phyloP scores from a whole-genome alignment of 177 flowering plant species.

The Tripterygium wilfordii region DNA sequence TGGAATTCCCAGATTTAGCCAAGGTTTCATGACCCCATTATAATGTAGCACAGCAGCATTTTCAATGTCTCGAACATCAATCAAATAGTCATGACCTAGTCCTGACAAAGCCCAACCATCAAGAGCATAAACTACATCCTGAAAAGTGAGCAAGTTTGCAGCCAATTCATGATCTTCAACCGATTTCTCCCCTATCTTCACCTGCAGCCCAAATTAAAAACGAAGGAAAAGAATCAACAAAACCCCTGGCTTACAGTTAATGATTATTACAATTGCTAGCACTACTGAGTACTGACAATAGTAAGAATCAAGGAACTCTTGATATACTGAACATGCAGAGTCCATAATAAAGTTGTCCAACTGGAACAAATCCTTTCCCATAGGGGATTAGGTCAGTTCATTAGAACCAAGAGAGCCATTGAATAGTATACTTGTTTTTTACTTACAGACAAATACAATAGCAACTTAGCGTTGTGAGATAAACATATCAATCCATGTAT shows the following conservation, averaged over 20 bases:
- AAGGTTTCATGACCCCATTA: conserved; percentile 94
- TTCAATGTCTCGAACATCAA: conserved; percentile 31
- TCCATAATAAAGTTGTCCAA: no score
- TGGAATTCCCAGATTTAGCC: conserved; percentile 91
- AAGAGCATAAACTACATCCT: conserved; percentile 49
- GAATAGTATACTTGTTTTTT: no score
- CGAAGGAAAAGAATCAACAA: background rate
- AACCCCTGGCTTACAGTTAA: background rate
- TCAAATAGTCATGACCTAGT: conserved; percentile 65
- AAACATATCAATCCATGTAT: background rate
- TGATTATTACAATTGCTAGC: no score
- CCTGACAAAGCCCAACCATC: conserved; percentile 76
- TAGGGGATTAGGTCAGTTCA: no score
- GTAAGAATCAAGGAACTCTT: no score
- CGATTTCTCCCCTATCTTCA: conserved; percentile 16
- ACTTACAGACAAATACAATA: no score
- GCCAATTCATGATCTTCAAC: conserved; percentile 32
- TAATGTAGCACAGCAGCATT: conserved; percentile 86
- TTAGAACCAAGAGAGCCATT: no score
- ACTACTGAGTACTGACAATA: no score
- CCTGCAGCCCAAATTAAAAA: conserved; percentile 20
- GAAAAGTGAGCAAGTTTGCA: conserved; percentile 70
- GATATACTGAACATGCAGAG: no score
- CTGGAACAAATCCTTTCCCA: no score
- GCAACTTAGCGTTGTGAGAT: no score